Evolutionary conservation across 768 basidiomycete species (phyloP).

Genomic region (Boletus vinaceobasis): DNA sequence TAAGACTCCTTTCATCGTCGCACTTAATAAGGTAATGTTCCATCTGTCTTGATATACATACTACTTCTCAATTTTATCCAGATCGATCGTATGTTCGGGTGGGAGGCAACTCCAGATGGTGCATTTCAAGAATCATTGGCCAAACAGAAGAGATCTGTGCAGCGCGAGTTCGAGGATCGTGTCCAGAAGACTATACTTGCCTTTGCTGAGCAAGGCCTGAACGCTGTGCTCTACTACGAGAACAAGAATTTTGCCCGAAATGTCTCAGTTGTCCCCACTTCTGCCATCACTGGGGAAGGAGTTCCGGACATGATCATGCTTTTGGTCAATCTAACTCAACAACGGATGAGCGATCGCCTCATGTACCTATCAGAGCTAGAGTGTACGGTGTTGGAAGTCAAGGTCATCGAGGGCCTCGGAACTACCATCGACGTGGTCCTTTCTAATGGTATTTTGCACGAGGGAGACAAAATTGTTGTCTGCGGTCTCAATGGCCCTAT

Average conservation of each 20-base stretch:
- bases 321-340: constrained; percentile 93
- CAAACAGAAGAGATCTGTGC: constrained; percentile 72
- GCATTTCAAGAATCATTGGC: constrained; percentile 90
- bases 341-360: constrained; percentile 93
- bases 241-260: constrained; percentile 94
- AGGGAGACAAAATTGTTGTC: constrained; percentile 92
- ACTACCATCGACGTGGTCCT: constrained; percentile 97
- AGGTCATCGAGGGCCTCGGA: constrained; percentile 96
- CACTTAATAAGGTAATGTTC: constrained; percentile 80
- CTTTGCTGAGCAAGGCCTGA: constrained; percentile 97
- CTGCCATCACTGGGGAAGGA: constrained; percentile 97
- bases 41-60: constrained; percentile 1
- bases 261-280: constrained; percentile 96
- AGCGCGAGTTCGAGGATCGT: constrained; percentile 91
- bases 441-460: constrained; percentile 87
- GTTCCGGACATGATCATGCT: constrained; percentile 99
- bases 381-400: constrained; percentile 98
- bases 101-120: constrained; percentile 87
- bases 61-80: constrained; percentile 29
- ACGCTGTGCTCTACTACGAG: constrained; percentile 93
- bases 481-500: constrained; percentile 98
- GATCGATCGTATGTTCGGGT: constrained; percentile 98
- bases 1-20: constrained; percentile 98
- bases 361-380: constrained; percentile 98
- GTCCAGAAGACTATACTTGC: constrained; percentile 81